phyloP scores from a whole-genome alignment of 31 red algal species.

The Porphyra umbilicalis region DNA sequence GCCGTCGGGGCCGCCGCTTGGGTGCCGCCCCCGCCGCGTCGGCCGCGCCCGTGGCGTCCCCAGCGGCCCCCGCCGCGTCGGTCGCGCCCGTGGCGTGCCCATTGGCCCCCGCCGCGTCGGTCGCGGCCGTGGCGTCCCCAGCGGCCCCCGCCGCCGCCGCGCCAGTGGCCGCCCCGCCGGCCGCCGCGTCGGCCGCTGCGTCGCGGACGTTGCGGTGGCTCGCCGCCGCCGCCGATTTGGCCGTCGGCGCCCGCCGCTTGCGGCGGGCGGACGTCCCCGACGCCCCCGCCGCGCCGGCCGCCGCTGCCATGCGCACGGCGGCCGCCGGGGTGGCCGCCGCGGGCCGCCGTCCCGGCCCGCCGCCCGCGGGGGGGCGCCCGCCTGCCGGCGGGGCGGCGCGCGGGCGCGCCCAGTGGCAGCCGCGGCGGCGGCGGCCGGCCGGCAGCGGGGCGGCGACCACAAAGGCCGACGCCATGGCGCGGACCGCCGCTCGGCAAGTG shows the following conservation, averaged over 20 bases:
- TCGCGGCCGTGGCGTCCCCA: too few relatives aligned
- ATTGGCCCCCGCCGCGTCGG: background rate
- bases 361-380: too few relatives aligned
- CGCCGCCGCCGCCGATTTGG: background rate
- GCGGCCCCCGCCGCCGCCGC: background rate
- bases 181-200: too few relatives aligned
- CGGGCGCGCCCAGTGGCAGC: background rate
- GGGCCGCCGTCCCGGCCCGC: too few relatives aligned
- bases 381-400: background rate
- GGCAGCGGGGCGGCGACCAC: background rate
- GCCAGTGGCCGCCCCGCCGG: too few relatives aligned
- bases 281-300: background rate
- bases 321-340: background rate
- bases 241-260: background rate
- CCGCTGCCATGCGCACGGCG: too few relatives aligned
- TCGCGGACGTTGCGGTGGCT: too few relatives aligned
- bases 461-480: background rate
- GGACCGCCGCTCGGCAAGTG: too few relatives aligned
- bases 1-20: background rate
- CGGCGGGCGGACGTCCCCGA: background rate
- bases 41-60: background rate
- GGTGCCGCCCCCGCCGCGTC: background rate
- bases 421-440: background rate
- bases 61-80: background rate
- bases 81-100: background rate